phyloP scores from a whole-genome alignment of 768 basidiomycete species.

The Sporobolomyces pararoseus region DNA sequence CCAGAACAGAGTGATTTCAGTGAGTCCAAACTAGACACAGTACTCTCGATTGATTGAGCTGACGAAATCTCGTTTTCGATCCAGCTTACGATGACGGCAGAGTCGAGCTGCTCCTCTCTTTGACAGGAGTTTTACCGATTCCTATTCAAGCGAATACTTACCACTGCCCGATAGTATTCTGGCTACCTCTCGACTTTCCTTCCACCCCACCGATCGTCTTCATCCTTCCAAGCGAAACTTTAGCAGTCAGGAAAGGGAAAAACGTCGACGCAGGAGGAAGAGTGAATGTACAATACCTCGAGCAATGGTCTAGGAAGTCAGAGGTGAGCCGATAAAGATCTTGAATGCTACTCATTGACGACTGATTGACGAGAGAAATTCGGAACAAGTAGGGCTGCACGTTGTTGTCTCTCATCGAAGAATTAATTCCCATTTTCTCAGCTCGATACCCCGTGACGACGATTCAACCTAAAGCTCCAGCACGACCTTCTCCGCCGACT shows the following conservation, averaged over 20 bases:
- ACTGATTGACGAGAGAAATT: too few species aligned
- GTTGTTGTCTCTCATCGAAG: conserved; percentile 67
- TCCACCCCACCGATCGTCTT: conserved; percentile 75
- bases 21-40: conserved; percentile 29
- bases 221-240: conserved; percentile 84
- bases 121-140: conserved; percentile 89
- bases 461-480: conserved; percentile 17
- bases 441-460: conserved; percentile 26
- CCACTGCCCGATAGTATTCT: conserved; percentile 88
- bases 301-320: conserved; percentile 73
- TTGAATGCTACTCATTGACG: too few species aligned
- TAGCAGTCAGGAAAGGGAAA: conserved; percentile 75
- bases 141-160: conserved; percentile 69
- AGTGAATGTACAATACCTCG: conserved; percentile 65
- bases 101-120: conserved; percentile 79
- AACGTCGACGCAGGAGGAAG: conserved; percentile 76
- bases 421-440: conserved; percentile 78
- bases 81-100: conserved; percentile 91
- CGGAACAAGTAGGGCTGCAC: conserved; percentile 62
- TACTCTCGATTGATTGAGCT: not conserved
- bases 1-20: conserved; percentile 35
- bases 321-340: conserved; percentile 60
- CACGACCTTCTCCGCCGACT: conserved; percentile 12
- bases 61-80: not conserved
- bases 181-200: conserved; percentile 83